These are phyloP conservation scores for Paramecium primaurelia DNA, from an alignment of 73 alveolate species.

Conservation along the genomic window DNA sequence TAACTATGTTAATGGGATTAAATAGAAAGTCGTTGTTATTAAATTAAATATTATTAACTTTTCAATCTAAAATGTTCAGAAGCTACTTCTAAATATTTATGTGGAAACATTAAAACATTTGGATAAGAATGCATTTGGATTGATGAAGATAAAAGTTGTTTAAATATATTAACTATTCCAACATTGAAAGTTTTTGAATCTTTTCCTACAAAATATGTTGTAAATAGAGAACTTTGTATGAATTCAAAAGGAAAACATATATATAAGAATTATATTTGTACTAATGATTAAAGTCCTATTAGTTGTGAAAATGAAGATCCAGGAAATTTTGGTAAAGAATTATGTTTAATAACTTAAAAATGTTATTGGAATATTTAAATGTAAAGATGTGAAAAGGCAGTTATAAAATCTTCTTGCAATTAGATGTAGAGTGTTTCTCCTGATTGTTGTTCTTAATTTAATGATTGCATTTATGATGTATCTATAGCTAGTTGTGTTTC, in stretches of 20 bases:
- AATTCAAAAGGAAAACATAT: not conserved
- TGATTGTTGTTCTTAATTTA: not conserved
- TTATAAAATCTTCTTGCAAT: not conserved
- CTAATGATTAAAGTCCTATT: not conserved
- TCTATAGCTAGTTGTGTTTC: not conserved
- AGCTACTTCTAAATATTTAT: not conserved
- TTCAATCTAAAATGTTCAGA: not conserved
- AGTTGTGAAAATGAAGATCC: not conserved
- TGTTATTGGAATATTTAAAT: not conserved
- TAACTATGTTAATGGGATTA: not conserved
- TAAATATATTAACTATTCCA: not conserved
- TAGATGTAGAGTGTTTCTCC: not conserved
- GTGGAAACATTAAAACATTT: not conserved
- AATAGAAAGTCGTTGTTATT: not conserved
- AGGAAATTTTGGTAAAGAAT: not conserved
- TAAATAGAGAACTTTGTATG: not conserved
- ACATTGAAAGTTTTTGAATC: not conserved
- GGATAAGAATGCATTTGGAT: conserved; percentile 7
- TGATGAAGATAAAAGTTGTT: not conserved
- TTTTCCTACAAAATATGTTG: not conserved
- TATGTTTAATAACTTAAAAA: not conserved
- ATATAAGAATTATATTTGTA: not conserved
- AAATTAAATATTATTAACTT: not conserved
- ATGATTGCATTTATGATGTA: not conserved
- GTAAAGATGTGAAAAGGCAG: not conserved